These are phyloP conservation scores for Pleurotus eryngii DNA, from an alignment of 768 basidiomycete species.

Conservation along the genomic window DNA sequence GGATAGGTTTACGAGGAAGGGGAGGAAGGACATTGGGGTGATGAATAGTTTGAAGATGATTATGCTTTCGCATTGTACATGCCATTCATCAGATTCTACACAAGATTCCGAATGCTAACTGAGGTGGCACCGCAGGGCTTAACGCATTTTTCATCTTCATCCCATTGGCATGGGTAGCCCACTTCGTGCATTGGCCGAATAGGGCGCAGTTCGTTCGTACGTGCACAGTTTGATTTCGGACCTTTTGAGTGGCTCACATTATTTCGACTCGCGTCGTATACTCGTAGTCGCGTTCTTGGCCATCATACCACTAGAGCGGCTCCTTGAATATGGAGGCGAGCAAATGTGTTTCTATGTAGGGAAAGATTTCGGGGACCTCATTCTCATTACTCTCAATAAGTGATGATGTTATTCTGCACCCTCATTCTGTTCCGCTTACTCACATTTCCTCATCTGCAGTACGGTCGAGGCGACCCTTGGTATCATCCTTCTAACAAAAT, in stretches of 20 bases:
- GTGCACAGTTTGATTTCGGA: conserved; percentile 14
- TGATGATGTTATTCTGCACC: conserved; percentile 20
- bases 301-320: conserved; percentile 61
- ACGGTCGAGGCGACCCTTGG: conserved; percentile 71
- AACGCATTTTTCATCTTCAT: conserved; percentile 56
- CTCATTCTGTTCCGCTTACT: conserved; percentile 1
- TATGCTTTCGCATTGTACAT: conserved; percentile 52
- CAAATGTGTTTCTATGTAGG: conserved; percentile 57
- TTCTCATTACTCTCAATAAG: conserved; percentile 67
- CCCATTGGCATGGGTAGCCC: conserved; percentile 59
- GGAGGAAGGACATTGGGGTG: conserved; percentile 41
- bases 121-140: conserved; percentile 37
- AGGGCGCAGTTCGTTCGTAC: conserved; percentile 43
- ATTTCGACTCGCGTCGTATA: conserved; percentile 17
- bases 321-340: conserved; percentile 65
- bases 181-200: conserved; percentile 40
- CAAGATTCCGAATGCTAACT: neutral
- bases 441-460: conserved; percentile 27
- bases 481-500: conserved; percentile 63
- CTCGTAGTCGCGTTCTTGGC: conserved; percentile 68
- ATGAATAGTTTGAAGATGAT: conserved; percentile 42
- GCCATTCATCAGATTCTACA: neutral
- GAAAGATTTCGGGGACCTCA: conserved; percentile 64
- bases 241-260: too few relatives aligned
- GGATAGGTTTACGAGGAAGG: conserved; percentile 44